Evolutionary conservation across 2,329 filamentous ascomycete species (phyloP).

Genomic region (Calonectria leucothoes): DNA sequence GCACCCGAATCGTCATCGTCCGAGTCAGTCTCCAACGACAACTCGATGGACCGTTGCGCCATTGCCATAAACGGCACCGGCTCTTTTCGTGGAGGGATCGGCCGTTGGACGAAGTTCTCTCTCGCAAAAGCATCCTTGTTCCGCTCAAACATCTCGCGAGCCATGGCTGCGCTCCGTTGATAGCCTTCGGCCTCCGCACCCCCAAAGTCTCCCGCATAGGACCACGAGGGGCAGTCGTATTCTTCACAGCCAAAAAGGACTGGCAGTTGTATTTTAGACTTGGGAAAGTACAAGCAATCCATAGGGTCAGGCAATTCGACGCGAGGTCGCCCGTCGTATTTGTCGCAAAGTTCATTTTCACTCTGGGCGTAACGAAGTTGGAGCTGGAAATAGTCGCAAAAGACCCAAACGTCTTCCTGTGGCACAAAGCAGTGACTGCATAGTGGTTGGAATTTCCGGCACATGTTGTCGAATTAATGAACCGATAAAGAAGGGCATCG

Average conservation of each 20-base stretch:
- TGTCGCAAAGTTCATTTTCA: neutral
- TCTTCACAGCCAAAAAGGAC: constrained; percentile 25
- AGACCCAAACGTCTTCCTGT: neutral
- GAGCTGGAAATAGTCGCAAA: neutral
- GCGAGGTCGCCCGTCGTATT: neutral
- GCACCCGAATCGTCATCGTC: neutral
- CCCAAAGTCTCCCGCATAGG: constrained; percentile 1
- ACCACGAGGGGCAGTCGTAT: constrained; percentile 30
- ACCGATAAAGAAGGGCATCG: neutral
- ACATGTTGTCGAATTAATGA: constrained; percentile 5
- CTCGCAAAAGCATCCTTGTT: constrained; percentile 24
- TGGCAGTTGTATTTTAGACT: neutral
- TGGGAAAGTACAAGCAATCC: neutral
- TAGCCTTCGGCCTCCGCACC: neutral
- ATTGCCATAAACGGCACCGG: neutral
- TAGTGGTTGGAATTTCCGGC: neutral
- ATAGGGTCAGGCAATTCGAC: neutral
- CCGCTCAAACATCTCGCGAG: constrained; percentile 11
- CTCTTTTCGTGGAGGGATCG: neutral
- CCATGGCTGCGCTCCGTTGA: neutral
- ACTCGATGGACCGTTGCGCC: neutral
- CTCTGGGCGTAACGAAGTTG: neutral
- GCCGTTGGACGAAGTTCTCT: constrained; percentile 9
- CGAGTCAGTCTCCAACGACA: neutral
- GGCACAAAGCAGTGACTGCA: constrained; percentile 9